These are phyloP conservation scores for Marasmius oreades DNA, from an alignment of 1,284 basidiomycete species.

Conservation along the genomic window DNA sequence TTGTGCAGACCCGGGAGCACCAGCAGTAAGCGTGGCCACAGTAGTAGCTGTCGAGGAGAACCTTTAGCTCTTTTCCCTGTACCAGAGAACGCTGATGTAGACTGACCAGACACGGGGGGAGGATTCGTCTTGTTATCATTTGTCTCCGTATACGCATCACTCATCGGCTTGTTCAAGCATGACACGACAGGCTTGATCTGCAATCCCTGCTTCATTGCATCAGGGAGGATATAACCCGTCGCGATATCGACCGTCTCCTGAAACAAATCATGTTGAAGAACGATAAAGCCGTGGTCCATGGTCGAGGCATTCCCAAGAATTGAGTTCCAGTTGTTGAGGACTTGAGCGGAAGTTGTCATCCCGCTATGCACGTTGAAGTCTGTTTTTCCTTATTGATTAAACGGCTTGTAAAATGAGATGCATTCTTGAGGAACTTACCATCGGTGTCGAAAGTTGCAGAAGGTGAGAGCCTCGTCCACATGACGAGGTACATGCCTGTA, in stretches of 20 bases:
- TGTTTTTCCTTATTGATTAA: slow-evolving; percentile 22
- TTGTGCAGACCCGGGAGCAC: slow-evolving; percentile 32
- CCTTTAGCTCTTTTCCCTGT: not conserved
- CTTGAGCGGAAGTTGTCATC: slow-evolving; percentile 49
- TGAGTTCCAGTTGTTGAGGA: slow-evolving; percentile 61
- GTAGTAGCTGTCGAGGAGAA: slow-evolving; percentile 21
- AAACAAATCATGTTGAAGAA: slow-evolving; percentile 75
- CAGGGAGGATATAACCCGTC: slow-evolving; percentile 67
- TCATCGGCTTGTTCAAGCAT: slow-evolving; percentile 58
- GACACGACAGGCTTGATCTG: slow-evolving; percentile 61
- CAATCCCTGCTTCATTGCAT: slow-evolving; percentile 59
- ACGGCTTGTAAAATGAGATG: not conserved
- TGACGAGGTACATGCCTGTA: slow-evolving; percentile 49
- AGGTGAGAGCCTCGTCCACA: slow-evolving; percentile 65
- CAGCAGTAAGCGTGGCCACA: slow-evolving; percentile 28
- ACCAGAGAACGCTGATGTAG: not conserved
- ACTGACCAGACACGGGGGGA: slow-evolving; percentile 32
- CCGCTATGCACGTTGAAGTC: slow-evolving; percentile 79
- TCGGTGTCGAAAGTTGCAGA: slow-evolving; percentile 61
- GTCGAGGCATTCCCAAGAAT: slow-evolving; percentile 53
- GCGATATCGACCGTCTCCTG: slow-evolving; percentile 68
- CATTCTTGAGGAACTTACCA: slow-evolving; percentile 35
- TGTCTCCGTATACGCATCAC: slow-evolving; percentile 66
- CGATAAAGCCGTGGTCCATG: slow-evolving; percentile 60
- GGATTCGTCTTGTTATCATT: slow-evolving; percentile 62